Evolutionary conservation across 371 early-diverging fungal species (phyloP), one percentile per base, ranked within the genome.

Genomic region (Dichotomocladium elegans): DNA sequence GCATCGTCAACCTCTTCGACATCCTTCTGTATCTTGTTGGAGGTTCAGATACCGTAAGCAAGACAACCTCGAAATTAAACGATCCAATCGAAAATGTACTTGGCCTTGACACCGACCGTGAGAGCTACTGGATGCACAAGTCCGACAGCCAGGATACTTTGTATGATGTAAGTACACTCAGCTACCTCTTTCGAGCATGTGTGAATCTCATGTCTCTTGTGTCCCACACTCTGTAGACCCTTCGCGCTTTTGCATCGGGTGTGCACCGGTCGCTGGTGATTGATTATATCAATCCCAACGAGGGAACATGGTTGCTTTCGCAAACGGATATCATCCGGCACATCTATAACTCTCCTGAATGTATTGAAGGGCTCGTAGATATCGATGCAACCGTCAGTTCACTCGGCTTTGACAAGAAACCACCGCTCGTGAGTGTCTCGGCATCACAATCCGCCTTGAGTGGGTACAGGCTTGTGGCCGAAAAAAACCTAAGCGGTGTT

Each of bases 261-360:
- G 74, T 64, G 22, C 81, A 81, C 51, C 66, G 78, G 9, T 63
- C 72, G 2, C 57, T 78, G 3, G 74, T 78, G 8, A 60, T 78
- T 15, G 58, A 74, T 49, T 62, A 59, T 41, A 41, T 47, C 11
- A 55, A 63, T 24, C 41, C 61, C n/a, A 53, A 66, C 3, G 50
- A 63, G n/a, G 26, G 44, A 19, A 70, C 70, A 15, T 77, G 72
- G 70, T 55, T 80, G 14, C 59, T 82, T 22, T 74, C 80, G 19
- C 79, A 80, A 50, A 74, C 80, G 14, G 81, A 81, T 31, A 72
- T 81, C 31, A 72, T 81, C 41, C 70, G 70, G 37, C 75, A 81
- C 63, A 68, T 75, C 37, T 17, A 50, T 9, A 53, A 57, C 40
- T 63, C 79, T 45, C 76, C 77, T 6, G 72, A 69, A 33, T 63